Base-by-base conservation (phyloP, 768 basidiomycete genomes). In the Boletales sp. region DNA sequence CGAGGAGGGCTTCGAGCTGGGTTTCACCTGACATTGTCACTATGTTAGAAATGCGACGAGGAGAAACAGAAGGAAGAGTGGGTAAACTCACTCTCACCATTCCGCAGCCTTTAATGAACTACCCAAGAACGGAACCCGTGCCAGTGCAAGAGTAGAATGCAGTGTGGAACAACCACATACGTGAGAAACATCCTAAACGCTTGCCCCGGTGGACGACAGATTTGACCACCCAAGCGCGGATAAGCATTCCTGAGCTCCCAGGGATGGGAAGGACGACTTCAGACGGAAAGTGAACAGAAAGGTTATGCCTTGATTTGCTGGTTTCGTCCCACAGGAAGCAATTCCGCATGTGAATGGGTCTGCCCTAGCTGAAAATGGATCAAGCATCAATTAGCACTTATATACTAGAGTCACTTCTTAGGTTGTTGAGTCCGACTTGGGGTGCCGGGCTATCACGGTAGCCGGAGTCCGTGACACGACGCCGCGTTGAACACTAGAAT, bases 1-100 rank as follows among this genome's bases (percentile, higher is more conserved):
- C 57, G 37, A 71, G 60, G 40, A 70, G 60, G 2, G 60, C 59
- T 45, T 58, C 53, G 30, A 71, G 58, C 17, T 70, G 62, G n/a
- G 55, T 53, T 53, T 62, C 63, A 10, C 41, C 54, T 17, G 61
- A 62, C 60, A 62, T 61, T 3, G 36, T 42, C 38, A 17, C 14
- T 27, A 27, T 27, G 24, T 27, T 7, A 5, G 24, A 27, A 27
- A 27, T 27, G 24, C 24, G 24, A 27, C 24, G 24, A 27, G 24
- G 24, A 27, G 24, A 27, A 27, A 27, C 24, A 7, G 24, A 27
- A 27, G 34, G 43, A 37, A 11, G 36, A 37, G 36, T 15, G 41
- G 9, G 17, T 27, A 11, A 24, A 21, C 8, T 37, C n/a, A 17
- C 17, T 27, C 29, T 27, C 30, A 35, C 15, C 12, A 10, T 36